Percentiles rank a stretch among this genome's conserved stretches.
phyloP scores from a whole-genome alignment of 305 asterid genomes.

The Stenogyne calaminthoides region DNA sequence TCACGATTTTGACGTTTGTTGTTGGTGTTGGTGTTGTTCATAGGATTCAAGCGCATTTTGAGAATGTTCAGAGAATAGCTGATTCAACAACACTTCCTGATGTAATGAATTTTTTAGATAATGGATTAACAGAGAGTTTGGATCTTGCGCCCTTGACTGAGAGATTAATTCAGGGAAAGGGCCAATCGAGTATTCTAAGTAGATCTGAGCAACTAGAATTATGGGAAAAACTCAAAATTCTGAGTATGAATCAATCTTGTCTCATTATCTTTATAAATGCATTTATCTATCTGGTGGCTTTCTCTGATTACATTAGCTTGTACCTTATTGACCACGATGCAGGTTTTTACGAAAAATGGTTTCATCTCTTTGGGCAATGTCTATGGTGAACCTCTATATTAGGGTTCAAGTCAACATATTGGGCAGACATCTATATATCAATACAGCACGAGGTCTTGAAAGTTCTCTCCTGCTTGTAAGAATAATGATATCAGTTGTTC shows the following conservation, averaged over 20 bases:
- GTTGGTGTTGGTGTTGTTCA: too few relatives aligned
- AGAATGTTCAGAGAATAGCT: too few relatives aligned
- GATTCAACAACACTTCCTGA: constrained; percentile 81
- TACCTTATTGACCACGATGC: constrained; percentile 21
- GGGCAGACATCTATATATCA: too few relatives aligned
- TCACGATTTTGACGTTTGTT: too few relatives aligned
- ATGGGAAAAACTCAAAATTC: too few relatives aligned
- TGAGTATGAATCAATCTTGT: constrained; percentile 50
- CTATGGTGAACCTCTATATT: constrained; percentile 67
- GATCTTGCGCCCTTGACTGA: constrained; percentile 65
- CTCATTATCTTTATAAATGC: constrained; percentile 12
- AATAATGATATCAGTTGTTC: constrained; percentile 21
- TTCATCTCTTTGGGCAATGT: constrained; percentile 79
- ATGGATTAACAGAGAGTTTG: constrained; percentile 62
- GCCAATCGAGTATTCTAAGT: constrained; percentile 63
- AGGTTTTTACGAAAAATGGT: constrained; percentile 85
- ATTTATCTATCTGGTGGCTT: neutral
- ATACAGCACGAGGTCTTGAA: constrained; percentile 83
- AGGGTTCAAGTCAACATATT: constrained; percentile 92
- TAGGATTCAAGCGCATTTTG: too few relatives aligned
- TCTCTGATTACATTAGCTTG: neutral
- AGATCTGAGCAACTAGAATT: constrained; percentile 70
- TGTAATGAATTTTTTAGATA: constrained; percentile 63
- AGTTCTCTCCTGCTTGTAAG: constrained; percentile 68
- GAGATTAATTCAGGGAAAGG: constrained; percentile 81